A percentile compares a stretch with the other conserved stretches of the same genome.
Evolutionary conservation across 177 flowering plant species (phyloP).

Genomic region (Telopea speciosissima): DNA sequence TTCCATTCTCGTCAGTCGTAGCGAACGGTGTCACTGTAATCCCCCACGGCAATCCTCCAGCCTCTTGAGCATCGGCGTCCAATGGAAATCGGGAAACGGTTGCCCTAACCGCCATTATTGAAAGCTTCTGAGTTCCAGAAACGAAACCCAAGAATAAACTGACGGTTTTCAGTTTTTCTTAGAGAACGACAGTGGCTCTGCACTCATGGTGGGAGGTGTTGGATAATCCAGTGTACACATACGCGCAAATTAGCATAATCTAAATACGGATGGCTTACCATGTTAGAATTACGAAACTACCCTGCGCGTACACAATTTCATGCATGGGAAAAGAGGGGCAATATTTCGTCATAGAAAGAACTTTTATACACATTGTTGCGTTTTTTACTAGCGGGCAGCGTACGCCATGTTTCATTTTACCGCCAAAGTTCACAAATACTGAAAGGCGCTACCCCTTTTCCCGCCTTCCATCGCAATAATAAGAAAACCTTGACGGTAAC

Average conservation of each 20-base stretch:
- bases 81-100: constrained; percentile 72
- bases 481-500: too few species aligned
- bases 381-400: too few species aligned
- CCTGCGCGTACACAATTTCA: too few species aligned
- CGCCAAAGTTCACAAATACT: too few species aligned
- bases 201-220: not conserved
- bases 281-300: too few species aligned
- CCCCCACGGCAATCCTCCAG: constrained; percentile 88
- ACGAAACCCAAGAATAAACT: not conserved
- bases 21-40: constrained; percentile 82
- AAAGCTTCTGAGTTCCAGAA: not conserved
- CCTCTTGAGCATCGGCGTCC: constrained; percentile 62
- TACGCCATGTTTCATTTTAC: too few species aligned
- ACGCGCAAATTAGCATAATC: not conserved
- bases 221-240: not conserved
- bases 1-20: constrained; percentile 64
- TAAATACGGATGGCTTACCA: too few species aligned
- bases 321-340: too few species aligned
- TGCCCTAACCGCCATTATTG: constrained; percentile 78
- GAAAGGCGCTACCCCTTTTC: not conserved
- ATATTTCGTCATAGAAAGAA: too few species aligned
- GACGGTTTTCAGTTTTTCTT: not conserved
- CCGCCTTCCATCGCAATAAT: not conserved
- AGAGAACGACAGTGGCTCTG: not conserved
- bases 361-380: too few species aligned